phyloP scores from a whole-genome alignment of 495 filamentous ascomycete genomes.

The Trichocladium uniseriatum region DNA sequence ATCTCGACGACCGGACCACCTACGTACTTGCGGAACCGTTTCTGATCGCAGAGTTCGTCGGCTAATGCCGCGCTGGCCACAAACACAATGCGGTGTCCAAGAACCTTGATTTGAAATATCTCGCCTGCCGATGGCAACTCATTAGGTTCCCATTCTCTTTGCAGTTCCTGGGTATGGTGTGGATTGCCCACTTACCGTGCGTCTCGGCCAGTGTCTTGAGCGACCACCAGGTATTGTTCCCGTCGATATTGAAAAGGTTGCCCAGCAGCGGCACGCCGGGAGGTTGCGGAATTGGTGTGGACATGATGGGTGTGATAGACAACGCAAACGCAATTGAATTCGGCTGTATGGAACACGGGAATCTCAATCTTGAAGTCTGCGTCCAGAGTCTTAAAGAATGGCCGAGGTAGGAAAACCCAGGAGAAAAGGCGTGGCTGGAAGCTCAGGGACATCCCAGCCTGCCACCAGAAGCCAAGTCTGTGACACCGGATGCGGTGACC shows the following conservation, averaged over 20 bases:
- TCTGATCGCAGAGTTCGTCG: constrained; percentile 60
- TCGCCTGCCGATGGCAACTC: constrained; percentile 34
- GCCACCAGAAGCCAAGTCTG: background rate
- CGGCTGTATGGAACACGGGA: background rate
- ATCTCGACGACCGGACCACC: constrained; percentile 46
- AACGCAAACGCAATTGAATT: background rate
- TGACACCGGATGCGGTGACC: background rate
- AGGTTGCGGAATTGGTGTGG: constrained; percentile 51
- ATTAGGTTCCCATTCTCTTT: background rate
- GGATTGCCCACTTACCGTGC: constrained; percentile 41
- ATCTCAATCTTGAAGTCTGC: background rate
- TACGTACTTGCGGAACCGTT: constrained; percentile 56
- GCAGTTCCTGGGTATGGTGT: background rate
- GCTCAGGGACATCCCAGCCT: background rate
- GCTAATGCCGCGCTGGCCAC: constrained; percentile 47
- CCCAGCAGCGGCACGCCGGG: constrained; percentile 58
- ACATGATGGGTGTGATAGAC: constrained; percentile 21
- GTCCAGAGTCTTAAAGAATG: too few species aligned
- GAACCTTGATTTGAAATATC: constrained; percentile 57
- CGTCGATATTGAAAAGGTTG: constrained; percentile 56
- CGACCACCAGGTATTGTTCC: constrained; percentile 52
- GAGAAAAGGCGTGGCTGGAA: too few species aligned
- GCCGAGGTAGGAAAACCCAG: too few species aligned
- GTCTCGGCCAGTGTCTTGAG: constrained; percentile 54
- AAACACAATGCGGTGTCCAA: constrained; percentile 35